Conservation (phyloP, 164 flowering plant genomes). For the Stephania cephalantha region DNA sequence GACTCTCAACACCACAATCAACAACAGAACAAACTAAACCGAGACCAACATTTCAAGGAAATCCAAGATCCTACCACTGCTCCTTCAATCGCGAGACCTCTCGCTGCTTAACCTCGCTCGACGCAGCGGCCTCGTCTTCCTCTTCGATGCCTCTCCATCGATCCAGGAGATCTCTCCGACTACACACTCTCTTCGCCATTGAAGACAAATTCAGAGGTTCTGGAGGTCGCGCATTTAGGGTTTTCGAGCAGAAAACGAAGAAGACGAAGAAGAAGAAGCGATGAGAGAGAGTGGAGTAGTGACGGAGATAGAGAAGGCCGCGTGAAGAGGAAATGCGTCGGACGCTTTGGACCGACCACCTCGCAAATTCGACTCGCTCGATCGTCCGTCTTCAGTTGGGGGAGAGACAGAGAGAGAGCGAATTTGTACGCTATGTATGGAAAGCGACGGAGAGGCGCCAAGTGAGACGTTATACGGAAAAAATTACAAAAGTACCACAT, state of each 20-base stretch:
- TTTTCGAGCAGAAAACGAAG: not conserved
- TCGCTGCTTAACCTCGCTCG: slow-evolving; percentile 27
- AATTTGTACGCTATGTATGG: too few relatives aligned
- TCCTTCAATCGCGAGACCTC: slow-evolving; percentile 51
- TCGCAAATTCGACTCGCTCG: too few relatives aligned
- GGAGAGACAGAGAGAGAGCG: too few relatives aligned
- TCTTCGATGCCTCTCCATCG: slow-evolving; percentile 73
- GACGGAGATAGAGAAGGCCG: too few relatives aligned
- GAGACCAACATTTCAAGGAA: too few relatives aligned
- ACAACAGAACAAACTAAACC: not conserved
- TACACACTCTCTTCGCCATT: slow-evolving; percentile 2
- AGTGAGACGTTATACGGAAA: too few relatives aligned
- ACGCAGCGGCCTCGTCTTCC: slow-evolving; percentile 25
- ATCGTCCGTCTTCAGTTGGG: too few relatives aligned
- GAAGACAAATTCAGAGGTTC: not conserved
- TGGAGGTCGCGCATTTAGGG: not conserved
- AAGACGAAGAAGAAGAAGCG: not conserved
- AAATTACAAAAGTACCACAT: too few relatives aligned
- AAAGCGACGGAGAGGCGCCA: too few relatives aligned
- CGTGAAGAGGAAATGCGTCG: too few relatives aligned
- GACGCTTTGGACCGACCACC: too few relatives aligned
- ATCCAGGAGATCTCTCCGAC: slow-evolving; percentile 44
- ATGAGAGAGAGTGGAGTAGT: not conserved
- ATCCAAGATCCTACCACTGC: slow-evolving; percentile 38
- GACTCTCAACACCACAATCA: not conserved